Base-by-base conservation (phyloP, 257 asterid species). In the Solanum pimpinellifolium region DNA sequence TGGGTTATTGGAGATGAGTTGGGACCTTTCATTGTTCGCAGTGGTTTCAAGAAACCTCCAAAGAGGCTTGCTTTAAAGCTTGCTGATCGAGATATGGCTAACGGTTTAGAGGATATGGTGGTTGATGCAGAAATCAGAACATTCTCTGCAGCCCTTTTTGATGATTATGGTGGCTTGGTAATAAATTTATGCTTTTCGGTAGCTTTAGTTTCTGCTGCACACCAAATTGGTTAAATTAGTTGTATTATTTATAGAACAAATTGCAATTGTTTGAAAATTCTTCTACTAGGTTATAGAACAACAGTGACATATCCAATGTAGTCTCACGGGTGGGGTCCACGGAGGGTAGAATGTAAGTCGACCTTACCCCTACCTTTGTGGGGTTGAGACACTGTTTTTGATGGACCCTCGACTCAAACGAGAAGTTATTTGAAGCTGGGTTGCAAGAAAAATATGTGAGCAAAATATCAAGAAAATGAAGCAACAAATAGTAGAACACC, bases 161-260 rank as follows among this genome's bases (percentile, higher is more conserved):
- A 95, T 91, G 99, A 97, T 90, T 95, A 91, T 91, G 95, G 98
- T 75, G 99, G 99, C 90, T 85, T 94, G 98, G 98, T 97, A 95
- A 89, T 90, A 44, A 25, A 46, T 33, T 81, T 73, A 29, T 29
- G 85, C 85, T 18, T 47, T 80, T 52, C 46, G 37, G 85, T 9
- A 16, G 29, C 69, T 80, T 80, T 80, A 29, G 23, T 80, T 29
- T 80, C 68, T 80, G 39, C 69, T 11, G 20, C 85, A 46, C 82
- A 75, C 60, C 37, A 42, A 76, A 42, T 76, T 76, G 83, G 83
- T 76, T 76, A 76, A 42, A 49, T 31, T 47, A 47, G 68, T 60
- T 47, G 68, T 80, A 78, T 25, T 47, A 16, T 80, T 47, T 18
- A 80, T 29, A 80, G 68, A 27, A 80, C 56, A 80, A 47, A 18